phyloP scores from a whole-genome alignment of 176 grass and related monocot genomes.

The Miscanthus lutarioriparius region DNA sequence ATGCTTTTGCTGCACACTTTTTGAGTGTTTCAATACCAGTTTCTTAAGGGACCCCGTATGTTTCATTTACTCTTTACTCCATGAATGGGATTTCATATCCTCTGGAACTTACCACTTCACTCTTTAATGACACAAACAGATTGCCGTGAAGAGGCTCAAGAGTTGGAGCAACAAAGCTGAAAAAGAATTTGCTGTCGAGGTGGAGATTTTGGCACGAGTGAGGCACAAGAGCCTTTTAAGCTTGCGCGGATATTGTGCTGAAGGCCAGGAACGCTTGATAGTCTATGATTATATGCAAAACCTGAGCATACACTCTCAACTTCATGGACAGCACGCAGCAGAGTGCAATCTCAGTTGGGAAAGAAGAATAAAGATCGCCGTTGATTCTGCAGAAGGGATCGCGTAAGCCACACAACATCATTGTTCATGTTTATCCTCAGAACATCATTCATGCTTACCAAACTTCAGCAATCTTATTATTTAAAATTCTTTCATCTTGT shows the following conservation, averaged over 20 bases:
- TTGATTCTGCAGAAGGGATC: conserved; percentile 79
- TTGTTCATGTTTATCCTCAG: conserved; percentile 13
- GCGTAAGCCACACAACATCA: conserved; percentile 56
- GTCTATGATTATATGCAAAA: conserved; percentile 91
- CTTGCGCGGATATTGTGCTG: conserved; percentile 82
- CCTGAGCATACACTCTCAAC: conserved; percentile 75
- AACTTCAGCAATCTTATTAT: neutral
- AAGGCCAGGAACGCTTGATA: conserved; percentile 88
- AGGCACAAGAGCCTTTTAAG: conserved; percentile 76
- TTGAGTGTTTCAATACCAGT: conserved; percentile 3
- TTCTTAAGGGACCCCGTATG: neutral
- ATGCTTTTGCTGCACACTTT: neutral
- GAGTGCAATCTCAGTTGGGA: conserved; percentile 75
- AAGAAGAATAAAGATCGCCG: conserved; percentile 74
- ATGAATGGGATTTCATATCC: conserved; percentile 16
- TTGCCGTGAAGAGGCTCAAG: conserved; percentile 91
- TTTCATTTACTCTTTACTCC: neutral
- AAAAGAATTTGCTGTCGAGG: conserved; percentile 71
- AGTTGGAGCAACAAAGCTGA: conserved; percentile 96
- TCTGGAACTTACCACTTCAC: neutral
- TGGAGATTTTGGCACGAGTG: conserved; percentile 74
- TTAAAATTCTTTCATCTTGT: conserved; percentile 6
- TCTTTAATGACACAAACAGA: conserved; percentile 40
- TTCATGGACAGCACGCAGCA: conserved; percentile 77
- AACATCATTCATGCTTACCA: neutral